A percentile compares a stretch with the other conserved stretches of the same genome.
phyloP scores from a whole-genome alignment of 768 basidiomycete genomes.

The Rhodocollybia butyracea region DNA sequence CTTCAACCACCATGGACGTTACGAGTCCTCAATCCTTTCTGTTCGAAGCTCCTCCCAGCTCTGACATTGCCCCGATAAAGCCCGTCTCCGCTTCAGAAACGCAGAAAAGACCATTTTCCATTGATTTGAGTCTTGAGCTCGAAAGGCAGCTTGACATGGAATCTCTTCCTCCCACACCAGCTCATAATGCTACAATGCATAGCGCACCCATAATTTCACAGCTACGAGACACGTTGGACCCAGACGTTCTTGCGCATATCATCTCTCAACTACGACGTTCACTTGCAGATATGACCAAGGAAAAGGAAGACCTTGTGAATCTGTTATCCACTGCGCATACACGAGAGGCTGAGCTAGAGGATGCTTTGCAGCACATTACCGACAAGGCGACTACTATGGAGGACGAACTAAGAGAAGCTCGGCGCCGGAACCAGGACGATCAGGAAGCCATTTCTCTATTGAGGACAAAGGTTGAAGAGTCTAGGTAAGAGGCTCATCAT shows the following conservation, averaged over 20 bases:
- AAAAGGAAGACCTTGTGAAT: constrained; percentile 65
- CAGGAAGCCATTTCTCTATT: constrained; percentile 75
- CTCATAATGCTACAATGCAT: constrained; percentile 17
- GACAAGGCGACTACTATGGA: constrained; percentile 62
- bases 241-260: constrained; percentile 73
- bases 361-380: constrained; percentile 60
- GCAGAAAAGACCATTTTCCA: constrained; percentile 46
- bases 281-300: constrained; percentile 59
- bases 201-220: constrained; percentile 9
- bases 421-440: constrained; percentile 59
- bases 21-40: constrained; percentile 1
- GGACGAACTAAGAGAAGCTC: constrained; percentile 49
- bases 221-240: constrained; percentile 56
- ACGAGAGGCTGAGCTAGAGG: constrained; percentile 58
- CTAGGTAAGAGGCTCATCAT: constrained; percentile 49
- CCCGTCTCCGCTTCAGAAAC: constrained; percentile 7
- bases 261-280: constrained; percentile 69
- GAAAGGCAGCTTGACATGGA: constrained; percentile 75
- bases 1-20: not conserved
- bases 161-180: constrained; percentile 48
- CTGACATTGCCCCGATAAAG: constrained; percentile 2
- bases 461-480: constrained; percentile 84
- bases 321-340: constrained; percentile 47
- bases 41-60: constrained; percentile 3
- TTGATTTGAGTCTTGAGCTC: constrained; percentile 77